These are phyloP conservation scores for Colletotrichum coccodes DNA, from an alignment of 2,329 filamentous ascomycete species.

Conservation along the genomic window DNA sequence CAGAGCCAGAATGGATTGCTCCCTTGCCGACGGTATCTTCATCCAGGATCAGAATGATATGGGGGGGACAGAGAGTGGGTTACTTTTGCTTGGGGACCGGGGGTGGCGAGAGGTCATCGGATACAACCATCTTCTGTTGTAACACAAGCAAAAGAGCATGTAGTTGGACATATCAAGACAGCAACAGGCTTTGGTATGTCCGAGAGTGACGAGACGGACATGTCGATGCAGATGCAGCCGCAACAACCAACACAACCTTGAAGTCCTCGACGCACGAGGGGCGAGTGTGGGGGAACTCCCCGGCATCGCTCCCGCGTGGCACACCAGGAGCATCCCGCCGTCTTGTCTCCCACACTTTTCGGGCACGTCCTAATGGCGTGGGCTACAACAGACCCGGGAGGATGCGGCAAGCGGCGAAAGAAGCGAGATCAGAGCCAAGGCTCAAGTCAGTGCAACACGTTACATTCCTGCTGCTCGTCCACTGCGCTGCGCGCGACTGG, in stretches of 20 bases:
- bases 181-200: background rate
- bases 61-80: background rate
- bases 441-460: background rate
- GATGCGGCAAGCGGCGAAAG: conserved; percentile 29
- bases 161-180: background rate
- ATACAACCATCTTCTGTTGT: background rate
- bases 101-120: background rate
- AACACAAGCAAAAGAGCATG: background rate
- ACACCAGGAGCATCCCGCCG: conserved; percentile 21
- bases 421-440: background rate
- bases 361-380: conserved; percentile 10
- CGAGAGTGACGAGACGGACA: background rate
- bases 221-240: background rate
- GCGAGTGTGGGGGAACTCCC: conserved; percentile 27
- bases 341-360: background rate
- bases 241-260: background rate
- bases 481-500: background rate
- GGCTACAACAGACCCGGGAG: background rate
- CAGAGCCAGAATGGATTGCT: background rate
- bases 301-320: conserved; percentile 25
- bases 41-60: background rate
- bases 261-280: too few species aligned
- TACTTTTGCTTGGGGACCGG: background rate
- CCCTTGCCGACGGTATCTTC: background rate
- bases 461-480: background rate